A percentile compares a stretch with the other conserved stretches of the same genome.
Evolutionary conservation across 75 land plant genomes (phyloP).

Genomic region (Pinus tabuliformis): DNA sequence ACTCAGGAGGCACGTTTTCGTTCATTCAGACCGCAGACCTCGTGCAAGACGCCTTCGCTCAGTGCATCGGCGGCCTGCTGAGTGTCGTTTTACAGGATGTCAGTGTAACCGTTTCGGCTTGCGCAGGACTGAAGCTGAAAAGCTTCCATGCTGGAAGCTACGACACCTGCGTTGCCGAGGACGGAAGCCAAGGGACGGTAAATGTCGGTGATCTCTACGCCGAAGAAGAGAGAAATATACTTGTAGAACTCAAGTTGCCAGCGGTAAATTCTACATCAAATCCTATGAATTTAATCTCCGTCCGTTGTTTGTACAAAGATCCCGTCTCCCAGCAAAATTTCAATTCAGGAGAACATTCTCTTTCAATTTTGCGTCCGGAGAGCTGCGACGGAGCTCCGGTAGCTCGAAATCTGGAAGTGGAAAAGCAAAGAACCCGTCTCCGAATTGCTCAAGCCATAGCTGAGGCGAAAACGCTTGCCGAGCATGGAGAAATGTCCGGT

Average conservation of each 20-base stretch:
- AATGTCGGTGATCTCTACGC: constrained; percentile 73
- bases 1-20: constrained; percentile 16
- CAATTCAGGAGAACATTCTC: constrained; percentile 16
- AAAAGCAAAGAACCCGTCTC: constrained; percentile 46
- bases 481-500: constrained; percentile 35
- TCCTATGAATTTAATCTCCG: not conserved
- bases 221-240: constrained; percentile 73
- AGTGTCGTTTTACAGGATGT: constrained; percentile 72
- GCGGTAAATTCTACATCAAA: not conserved
- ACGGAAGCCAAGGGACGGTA: constrained; percentile 22
- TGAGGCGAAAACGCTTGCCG: constrained; percentile 52
- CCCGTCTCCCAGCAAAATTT: constrained; percentile 22
- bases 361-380: constrained; percentile 29
- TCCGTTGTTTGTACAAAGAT: constrained; percentile 23
- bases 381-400: constrained; percentile 18
- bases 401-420: constrained; percentile 19
- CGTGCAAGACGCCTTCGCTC: no score
- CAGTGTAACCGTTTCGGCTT: constrained; percentile 38
- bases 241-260: constrained; percentile 68
- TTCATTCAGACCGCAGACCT: no score
- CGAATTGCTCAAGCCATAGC: constrained; percentile 59
- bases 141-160: constrained; percentile 32
- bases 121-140: constrained; percentile 24
- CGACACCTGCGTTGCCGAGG: constrained; percentile 4
- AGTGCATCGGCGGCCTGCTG: constrained; percentile 13